Conservation (phyloP, 306 rosid genomes). For the Ormosia semicastrata region DNA sequence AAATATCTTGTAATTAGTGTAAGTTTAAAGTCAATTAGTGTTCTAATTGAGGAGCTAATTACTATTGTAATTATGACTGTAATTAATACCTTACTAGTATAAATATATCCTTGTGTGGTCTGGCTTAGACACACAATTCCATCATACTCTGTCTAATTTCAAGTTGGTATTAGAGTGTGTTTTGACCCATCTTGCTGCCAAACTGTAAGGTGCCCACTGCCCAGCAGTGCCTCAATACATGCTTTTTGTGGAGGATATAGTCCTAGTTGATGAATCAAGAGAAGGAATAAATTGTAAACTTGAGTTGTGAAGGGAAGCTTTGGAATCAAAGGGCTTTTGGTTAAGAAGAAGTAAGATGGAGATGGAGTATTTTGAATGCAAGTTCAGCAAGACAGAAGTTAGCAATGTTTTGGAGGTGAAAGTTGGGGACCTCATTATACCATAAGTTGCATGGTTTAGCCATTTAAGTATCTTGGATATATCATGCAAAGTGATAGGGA, state of each 20-base stretch:
- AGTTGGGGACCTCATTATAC: neutral
- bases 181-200: neutral
- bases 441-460: neutral
- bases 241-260: neutral
- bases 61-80: neutral
- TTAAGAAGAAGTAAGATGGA: neutral
- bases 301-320: neutral
- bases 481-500: neutral
- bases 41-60: neutral
- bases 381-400: neutral
- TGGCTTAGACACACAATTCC: slow-evolving; percentile 8
- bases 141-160: neutral
- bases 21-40: neutral
- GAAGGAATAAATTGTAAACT: neutral
- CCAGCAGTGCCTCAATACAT: neutral
- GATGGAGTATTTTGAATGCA: neutral
- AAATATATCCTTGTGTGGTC: neutral
- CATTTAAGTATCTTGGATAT: neutral
- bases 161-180: neutral
- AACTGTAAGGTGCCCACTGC: neutral
- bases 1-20: neutral
- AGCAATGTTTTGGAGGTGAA: neutral
- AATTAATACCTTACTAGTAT: neutral
- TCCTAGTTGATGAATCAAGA: neutral
- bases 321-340: neutral